These are phyloP conservation scores for Myrmaecium sp. DNA, from an alignment of 2,329 filamentous ascomycete species.

Conservation along the genomic window DNA sequence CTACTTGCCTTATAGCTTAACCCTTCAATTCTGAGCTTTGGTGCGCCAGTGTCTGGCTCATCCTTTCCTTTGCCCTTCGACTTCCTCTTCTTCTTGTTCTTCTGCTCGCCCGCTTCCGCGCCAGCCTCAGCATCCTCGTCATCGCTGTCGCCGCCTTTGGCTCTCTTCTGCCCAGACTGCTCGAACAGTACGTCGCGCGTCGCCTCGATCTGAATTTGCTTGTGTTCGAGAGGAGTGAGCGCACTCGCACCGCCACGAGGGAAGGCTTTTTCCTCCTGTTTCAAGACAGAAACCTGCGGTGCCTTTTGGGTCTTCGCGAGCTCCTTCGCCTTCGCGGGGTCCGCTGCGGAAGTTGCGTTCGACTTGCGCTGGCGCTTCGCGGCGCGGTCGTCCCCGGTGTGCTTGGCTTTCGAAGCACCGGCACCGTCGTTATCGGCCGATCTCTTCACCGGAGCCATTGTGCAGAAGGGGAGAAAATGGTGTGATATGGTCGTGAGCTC, in stretches of 20 bases:
- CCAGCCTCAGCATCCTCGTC: constrained; percentile 22
- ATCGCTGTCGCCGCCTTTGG: constrained; percentile 33
- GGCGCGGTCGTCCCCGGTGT: constrained; percentile 13
- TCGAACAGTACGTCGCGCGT: constrained; percentile 85
- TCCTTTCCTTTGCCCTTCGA: constrained; percentile 23
- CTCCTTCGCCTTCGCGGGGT: constrained; percentile 12
- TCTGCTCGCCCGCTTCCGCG: constrained; percentile 24
- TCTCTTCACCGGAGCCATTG: constrained; percentile 29
- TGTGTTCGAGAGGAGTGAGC: constrained; percentile 83
- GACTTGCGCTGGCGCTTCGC: constrained; percentile 21
- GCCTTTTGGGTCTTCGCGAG: constrained; percentile 9
- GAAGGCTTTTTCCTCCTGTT: constrained; percentile 76
- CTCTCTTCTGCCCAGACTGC: constrained; percentile 48
- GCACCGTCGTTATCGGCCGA: constrained; percentile 23
- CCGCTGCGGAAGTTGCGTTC: constrained; percentile 12
- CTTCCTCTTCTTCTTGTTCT: constrained; percentile 37
- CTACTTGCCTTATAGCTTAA: constrained; percentile 67
- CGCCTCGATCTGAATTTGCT: constrained; percentile 88
- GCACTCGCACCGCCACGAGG: constrained; percentile 83
- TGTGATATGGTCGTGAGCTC: too few relatives aligned
- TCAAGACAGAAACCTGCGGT: constrained; percentile 28
- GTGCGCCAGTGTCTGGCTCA: constrained; percentile 27
- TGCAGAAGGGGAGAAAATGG: too few relatives aligned
- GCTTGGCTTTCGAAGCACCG: constrained; percentile 16
- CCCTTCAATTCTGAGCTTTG: constrained; percentile 61